These are phyloP conservation scores for Suhomyces wounanorum DNA, from an alignment of 1,139 yeast genomes.

Conservation along the genomic window DNA sequence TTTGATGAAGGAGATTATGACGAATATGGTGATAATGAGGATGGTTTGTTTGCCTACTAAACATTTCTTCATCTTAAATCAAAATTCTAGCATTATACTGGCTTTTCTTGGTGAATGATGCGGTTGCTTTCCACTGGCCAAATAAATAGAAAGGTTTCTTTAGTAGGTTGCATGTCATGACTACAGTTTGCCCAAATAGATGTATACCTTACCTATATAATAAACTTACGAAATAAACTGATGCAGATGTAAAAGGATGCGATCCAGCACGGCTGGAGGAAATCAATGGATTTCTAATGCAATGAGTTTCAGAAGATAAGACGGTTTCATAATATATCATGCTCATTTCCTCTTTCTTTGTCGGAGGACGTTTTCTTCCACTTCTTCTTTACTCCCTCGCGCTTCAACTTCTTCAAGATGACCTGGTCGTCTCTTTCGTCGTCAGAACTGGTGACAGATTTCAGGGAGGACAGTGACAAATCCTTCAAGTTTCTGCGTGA, in stretches of 20 bases:
- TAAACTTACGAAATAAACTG: constrained; percentile 1
- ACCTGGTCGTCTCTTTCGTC: constrained; percentile 11
- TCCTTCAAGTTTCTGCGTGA: constrained; percentile 1
- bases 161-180: too few species aligned
- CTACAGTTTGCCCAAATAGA: constrained; percentile 1
- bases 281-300: background rate
- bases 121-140: background rate
- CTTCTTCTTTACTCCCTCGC: constrained; percentile 12
- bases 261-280: constrained; percentile 8
- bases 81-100: background rate
- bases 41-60: constrained; percentile 45
- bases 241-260: constrained; percentile 5
- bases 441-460: constrained; percentile 11
- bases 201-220: background rate
- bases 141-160: background rate
- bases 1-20: constrained; percentile 33
- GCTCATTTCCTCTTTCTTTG: constrained; percentile 2
- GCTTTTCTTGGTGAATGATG: background rate
- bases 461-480: constrained; percentile 10
- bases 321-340: background rate
- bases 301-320: background rate
- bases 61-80: background rate
- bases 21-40: constrained; percentile 45
- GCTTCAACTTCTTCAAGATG: constrained; percentile 8
- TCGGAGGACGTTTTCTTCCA: constrained; percentile 13